A percentile compares a stretch with the other conserved stretches of the same genome.
Conservation (phyloP, 1,284 basidiomycete genomes). For the Cryptococcus maquisensis region DNA sequence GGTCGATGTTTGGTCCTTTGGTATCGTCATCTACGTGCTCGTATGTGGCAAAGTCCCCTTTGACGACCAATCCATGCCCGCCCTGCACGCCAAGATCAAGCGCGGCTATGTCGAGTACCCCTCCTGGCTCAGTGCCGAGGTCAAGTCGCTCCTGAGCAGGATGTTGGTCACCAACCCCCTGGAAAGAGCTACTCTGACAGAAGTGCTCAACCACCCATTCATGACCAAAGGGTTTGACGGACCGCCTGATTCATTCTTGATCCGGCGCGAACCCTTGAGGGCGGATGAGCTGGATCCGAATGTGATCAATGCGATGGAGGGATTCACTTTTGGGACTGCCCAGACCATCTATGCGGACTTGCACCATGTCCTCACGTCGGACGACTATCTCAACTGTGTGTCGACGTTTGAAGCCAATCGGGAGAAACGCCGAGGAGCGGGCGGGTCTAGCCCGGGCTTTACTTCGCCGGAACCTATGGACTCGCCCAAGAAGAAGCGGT, state of each 20-base stretch:
- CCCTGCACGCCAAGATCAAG: slow-evolving; percentile 98
- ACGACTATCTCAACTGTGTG: slow-evolving; percentile 69
- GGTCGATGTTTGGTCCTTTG: slow-evolving; percentile 98
- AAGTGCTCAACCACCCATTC: slow-evolving; percentile 92
- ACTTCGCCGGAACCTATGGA: slow-evolving; percentile 25
- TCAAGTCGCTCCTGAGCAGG: slow-evolving; percentile 85
- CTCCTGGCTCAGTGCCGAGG: slow-evolving; percentile 92
- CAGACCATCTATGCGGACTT: slow-evolving; percentile 78
- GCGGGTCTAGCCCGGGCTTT: slow-evolving; percentile 21
- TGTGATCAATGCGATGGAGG: slow-evolving; percentile 87
- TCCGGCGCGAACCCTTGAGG: slow-evolving; percentile 81
- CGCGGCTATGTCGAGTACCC: slow-evolving; percentile 95
- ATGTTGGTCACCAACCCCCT: slow-evolving; percentile 96
- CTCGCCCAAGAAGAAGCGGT: slow-evolving; percentile 54
- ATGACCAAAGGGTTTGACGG: slow-evolving; percentile 84
- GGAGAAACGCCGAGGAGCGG: slow-evolving; percentile 38
- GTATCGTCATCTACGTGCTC: slow-evolving; percentile 93
- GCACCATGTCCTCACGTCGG: slow-evolving; percentile 68
- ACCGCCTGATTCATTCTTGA: slow-evolving; percentile 76
- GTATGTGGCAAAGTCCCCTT: slow-evolving; percentile 99
- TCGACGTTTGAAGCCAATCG: slow-evolving; percentile 72
- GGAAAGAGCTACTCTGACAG: slow-evolving; percentile 73
- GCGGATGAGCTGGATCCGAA: slow-evolving; percentile 78
- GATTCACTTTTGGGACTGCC: slow-evolving; percentile 91
- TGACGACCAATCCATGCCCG: slow-evolving; percentile 99